phyloP scores from a whole-genome alignment of 2,329 filamentous ascomycete genomes.

The Tympanopsis confertula region DNA sequence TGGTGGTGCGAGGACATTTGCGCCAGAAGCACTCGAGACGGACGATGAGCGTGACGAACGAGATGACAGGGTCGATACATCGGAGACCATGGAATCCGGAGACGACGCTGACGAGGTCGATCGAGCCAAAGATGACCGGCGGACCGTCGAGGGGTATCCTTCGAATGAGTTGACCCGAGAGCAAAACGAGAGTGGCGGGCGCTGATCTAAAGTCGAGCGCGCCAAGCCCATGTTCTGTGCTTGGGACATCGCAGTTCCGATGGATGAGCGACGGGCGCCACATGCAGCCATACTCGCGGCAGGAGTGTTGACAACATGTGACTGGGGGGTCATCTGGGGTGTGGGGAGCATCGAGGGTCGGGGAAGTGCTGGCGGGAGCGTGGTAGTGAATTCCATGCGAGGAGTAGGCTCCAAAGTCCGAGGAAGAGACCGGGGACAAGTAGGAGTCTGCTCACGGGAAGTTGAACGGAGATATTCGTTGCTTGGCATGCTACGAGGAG shows the following conservation, averaged over 20 bases:
- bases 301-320: constrained; percentile 41
- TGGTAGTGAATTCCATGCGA: constrained; percentile 4
- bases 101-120: constrained; percentile 38
- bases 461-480: background rate
- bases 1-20: constrained; percentile 6
- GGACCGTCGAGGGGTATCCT: constrained; percentile 32
- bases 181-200: constrained; percentile 21
- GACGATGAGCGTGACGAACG: constrained; percentile 29
- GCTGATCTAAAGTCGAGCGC: constrained; percentile 41
- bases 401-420: constrained; percentile 1
- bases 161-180: constrained; percentile 25
- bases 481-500: background rate
- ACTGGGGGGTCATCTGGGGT: constrained; percentile 48
- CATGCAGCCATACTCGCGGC: constrained; percentile 41
- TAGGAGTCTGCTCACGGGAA: background rate
- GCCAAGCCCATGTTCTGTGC: constrained; percentile 39
- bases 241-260: constrained; percentile 45
- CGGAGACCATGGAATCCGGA: constrained; percentile 53
- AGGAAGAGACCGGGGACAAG: background rate
- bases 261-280: constrained; percentile 38
- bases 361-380: constrained; percentile 37
- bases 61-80: constrained; percentile 41
- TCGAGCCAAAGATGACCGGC: constrained; percentile 33
- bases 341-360: constrained; percentile 46
- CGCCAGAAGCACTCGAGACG: constrained; percentile 21